Base-by-base conservation (phyloP, 371 early-diverging fungal genomes). In the Rhizopus sp. region DNA sequence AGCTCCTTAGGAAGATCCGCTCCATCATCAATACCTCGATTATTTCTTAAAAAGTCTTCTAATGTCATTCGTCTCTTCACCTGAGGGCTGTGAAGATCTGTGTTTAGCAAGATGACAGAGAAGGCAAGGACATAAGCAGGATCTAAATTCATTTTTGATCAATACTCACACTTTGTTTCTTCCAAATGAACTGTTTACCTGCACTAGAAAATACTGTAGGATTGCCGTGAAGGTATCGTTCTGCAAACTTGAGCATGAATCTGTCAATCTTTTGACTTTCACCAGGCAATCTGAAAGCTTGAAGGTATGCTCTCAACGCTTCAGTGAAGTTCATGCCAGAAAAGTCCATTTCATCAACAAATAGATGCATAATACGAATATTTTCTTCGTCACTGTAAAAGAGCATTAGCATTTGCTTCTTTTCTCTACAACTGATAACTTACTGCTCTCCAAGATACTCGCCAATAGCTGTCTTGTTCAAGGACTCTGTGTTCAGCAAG, bases 181-280 rank as follows among this genome's bases (percentile, higher is more conserved):
- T n/a, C 9, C 7, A 7, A 41, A 53, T 12, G 7, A 9, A 9
- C 15, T 23, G 7, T 44, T 59, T 65, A 70, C 75, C 78, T 15
- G 94, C 93, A 63, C 88, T 91, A 42, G 89, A 84, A 73, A 89
- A 91, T 0, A 72, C 65, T 3, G 58, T 71, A 0, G 90, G 89
- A 64, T 96, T 96, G 45, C 86, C 85, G 57, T 88, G 86, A 7
- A 90, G 72, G 66, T 91, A 99, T 31, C 93, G 83, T 68, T 95
- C 93, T 35, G 96, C 97, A 82, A 98, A 99, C 69, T 95, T 96
- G 6, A 92, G 82, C 92, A 99, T 95, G 59, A 97, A 94, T 23
- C 99, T 83, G 72, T 99, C 98, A 68, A 98, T 98, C 73, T 96
- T 94, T 73, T 97, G 98, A n/a, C 93, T 86, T 74, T 99, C 99